Evolutionary conservation across 2,329 filamentous ascomycete genomes (phyloP).

Genomic region (Colletotrichum musae): DNA sequence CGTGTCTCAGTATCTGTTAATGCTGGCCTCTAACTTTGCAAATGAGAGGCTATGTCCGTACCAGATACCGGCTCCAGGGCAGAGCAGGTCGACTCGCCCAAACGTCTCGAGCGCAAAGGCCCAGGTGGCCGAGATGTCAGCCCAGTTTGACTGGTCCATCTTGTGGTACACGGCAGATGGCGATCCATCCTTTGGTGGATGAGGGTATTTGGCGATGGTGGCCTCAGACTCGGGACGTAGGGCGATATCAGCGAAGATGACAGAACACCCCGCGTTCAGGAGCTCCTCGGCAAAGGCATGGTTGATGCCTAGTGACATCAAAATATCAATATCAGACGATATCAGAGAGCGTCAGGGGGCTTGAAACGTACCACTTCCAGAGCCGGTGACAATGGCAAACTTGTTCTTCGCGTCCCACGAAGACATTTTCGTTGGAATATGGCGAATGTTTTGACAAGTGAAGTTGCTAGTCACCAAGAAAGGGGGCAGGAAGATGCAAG

Average conservation of each 20-base stretch:
- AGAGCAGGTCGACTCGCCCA: constrained; percentile 40
- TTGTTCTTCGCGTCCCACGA: constrained; percentile 5
- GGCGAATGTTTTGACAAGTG: background rate
- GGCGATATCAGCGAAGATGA: constrained; percentile 46
- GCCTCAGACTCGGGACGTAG: constrained; percentile 45
- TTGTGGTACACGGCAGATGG: constrained; percentile 49
- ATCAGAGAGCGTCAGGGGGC: background rate
- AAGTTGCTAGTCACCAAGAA: background rate
- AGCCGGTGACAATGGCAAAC: constrained; percentile 11
- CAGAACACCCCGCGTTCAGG: constrained; percentile 45
- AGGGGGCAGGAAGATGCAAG: background rate
- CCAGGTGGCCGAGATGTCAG: constrained; percentile 45
- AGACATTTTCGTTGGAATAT: background rate
- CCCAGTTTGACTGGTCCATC: constrained; percentile 46
- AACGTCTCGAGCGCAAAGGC: constrained; percentile 38
- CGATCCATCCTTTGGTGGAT: constrained; percentile 13
- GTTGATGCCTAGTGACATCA: constrained; percentile 43
- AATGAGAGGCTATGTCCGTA: background rate
- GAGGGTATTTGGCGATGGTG: constrained; percentile 38
- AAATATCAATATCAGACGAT: background rate
- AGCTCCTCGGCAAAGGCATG: constrained; percentile 44
- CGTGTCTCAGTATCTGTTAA: background rate
- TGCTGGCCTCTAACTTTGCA: no score
- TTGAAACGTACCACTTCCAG: background rate
- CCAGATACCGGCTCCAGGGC: constrained; percentile 44